These are phyloP conservation scores for Cylindrotheca closterium DNA, from an alignment of 108 stramenopile species.

Conservation along the genomic window DNA sequence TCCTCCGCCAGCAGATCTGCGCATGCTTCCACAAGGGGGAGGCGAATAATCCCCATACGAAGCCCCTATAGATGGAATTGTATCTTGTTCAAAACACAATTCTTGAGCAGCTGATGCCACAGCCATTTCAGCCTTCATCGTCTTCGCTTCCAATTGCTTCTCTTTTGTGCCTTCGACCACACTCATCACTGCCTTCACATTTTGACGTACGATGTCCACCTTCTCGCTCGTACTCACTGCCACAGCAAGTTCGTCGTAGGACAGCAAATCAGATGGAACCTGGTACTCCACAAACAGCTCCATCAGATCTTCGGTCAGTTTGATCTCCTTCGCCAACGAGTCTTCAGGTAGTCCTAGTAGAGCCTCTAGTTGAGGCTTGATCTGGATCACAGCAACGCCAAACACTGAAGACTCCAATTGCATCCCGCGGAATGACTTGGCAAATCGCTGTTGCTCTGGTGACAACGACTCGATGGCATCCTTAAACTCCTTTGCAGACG, in stretches of 20 bases:
- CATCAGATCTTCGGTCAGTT: conserved; percentile 83
- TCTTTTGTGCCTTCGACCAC: conserved; percentile 59
- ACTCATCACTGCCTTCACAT: conserved; percentile 68
- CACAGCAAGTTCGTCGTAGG: conserved; percentile 51
- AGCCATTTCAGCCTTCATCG: conserved; percentile 58
- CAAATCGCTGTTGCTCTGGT: conserved; percentile 88
- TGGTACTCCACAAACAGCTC: conserved; percentile 84
- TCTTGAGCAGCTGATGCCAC: background rate
- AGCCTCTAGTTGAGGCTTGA: conserved; percentile 88
- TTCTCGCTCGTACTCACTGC: conserved; percentile 42
- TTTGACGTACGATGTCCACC: conserved; percentile 53
- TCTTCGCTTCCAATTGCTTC: conserved; percentile 53
- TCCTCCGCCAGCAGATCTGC: no score
- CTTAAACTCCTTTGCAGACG: conserved; percentile 88
- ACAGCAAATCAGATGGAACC: conserved; percentile 84
- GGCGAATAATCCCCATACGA: background rate
- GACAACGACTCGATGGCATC: conserved; percentile 84
- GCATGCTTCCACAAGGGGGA: no score
- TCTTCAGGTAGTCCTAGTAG: conserved; percentile 68
- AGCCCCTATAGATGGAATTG: conserved; percentile 5
- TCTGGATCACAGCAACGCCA: conserved; percentile 76
- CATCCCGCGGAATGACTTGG: conserved; percentile 78
- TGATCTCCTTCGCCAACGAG: conserved; percentile 82
- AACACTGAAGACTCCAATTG: conserved; percentile 83
- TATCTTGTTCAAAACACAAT: background rate